Base-by-base conservation (phyloP, 192 early-diverging fungal species). In the Diversispora epigaea region DNA sequence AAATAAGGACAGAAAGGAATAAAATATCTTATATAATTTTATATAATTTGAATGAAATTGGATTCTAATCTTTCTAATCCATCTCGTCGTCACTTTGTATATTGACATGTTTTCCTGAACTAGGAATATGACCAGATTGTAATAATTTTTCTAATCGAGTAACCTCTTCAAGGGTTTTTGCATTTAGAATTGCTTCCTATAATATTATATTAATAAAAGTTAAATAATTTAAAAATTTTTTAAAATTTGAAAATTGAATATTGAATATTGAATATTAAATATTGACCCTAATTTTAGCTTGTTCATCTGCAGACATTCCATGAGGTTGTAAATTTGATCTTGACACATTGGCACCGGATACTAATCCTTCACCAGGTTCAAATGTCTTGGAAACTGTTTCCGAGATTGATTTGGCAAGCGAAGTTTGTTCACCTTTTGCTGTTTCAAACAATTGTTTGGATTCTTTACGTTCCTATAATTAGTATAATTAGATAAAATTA, bases 401-500 rank as follows among this genome's bases (percentile, higher is more conserved):
- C 63, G 89, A 77, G n/a, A 91, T 88, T 3, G 84, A 84, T 50
- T 87, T 86, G 22, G 88, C 89, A 73, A 92, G 50, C 41, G 89
- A 86, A 9, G 93, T 87, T 39, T 81, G 81, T 43, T 79, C 83
- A 19, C 92, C 94, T 50, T 89, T 79, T 21, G 79, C 75, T 11
- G 86, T 85, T 32, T 86, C 86, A 82, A 99, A 98, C 50, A 97
- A 78, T 52, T 80, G 68, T n/a, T 82, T 84, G 11, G 96, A 95
- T 78, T 94, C 91, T 1, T 82, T 75, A 49, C 95, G 87, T 83
- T 99, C 96, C 92, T 94, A 76, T 17, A 46, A 61, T 32, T 40
- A 60, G 6, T 49, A 47, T 56, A 21, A 58, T 62, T 14, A 77
- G 64, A 50, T 43, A n/a, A n/a, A n/a, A n/a, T n/a, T n/a, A n/a